Evolutionary conservation across 495 filamentous ascomycete species (phyloP).

Genomic region (Penicillium cosmopolitanum): DNA sequence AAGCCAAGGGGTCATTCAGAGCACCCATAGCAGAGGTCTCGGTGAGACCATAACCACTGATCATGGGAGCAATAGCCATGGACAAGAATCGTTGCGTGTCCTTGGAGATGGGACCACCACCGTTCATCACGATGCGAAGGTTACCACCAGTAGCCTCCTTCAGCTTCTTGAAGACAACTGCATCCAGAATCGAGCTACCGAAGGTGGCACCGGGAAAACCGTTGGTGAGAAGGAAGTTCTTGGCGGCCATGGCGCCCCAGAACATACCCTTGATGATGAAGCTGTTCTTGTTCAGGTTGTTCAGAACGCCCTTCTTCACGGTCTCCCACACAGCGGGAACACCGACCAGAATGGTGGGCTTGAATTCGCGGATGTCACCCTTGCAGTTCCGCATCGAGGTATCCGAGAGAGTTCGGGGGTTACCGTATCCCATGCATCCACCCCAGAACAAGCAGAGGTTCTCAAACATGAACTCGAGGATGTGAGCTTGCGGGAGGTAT

Average conservation of each 20-base stretch:
- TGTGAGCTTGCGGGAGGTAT: conserved; percentile 92
- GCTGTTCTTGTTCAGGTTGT: conserved; percentile 78
- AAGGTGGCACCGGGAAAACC: conserved; percentile 73
- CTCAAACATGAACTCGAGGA: conserved; percentile 97
- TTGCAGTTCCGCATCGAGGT: conserved; percentile 88
- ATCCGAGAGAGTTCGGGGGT: conserved; percentile 90
- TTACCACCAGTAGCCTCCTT: conserved; percentile 88
- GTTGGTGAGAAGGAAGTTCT: conserved; percentile 73
- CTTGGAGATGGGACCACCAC: conserved; percentile 82
- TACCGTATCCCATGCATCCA: conserved; percentile 96
- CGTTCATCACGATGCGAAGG: conserved; percentile 81
- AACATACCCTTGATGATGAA: conserved; percentile 80
- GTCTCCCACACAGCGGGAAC: conserved; percentile 98
- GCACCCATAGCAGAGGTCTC: conserved; percentile 95
- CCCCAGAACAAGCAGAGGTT: conserved; percentile 93
- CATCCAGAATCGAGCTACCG: conserved; percentile 69
- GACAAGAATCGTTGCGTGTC: conserved; percentile 88
- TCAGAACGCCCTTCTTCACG: conserved; percentile 95
- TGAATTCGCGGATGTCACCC: conserved; percentile 93
- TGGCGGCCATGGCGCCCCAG: conserved; percentile 87
- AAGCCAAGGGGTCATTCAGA: conserved; percentile 86
- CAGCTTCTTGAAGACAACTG: conserved; percentile 85
- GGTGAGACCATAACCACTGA: conserved; percentile 93
- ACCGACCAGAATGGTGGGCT: conserved; percentile 88
- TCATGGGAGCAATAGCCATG: conserved; percentile 86